Base-by-base conservation (phyloP, 1,284 basidiomycete species). In the Microbotryomycetes sp. region DNA sequence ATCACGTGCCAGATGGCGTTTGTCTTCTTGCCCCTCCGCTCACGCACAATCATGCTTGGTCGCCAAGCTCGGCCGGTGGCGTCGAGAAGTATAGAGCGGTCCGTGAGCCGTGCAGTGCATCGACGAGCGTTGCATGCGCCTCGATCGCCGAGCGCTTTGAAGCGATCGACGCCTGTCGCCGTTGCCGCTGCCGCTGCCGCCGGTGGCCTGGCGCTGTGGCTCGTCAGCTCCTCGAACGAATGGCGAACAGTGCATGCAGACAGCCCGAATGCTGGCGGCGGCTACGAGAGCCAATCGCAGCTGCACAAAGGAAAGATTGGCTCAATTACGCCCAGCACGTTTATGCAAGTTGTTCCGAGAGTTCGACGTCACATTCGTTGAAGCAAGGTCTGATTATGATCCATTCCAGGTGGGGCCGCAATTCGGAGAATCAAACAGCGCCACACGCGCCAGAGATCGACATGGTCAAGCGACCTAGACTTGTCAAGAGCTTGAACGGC, bases 381-480 rank as follows among this genome's bases (percentile, higher is more conserved):
- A 41, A 18, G 18, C 35, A 41, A 18, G 11, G 35, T 41, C 18
- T 41, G 35, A 9, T 41, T 9, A 41, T 18, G 18, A 41, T 41
- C 18, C 35, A 18, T 41, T 41, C 35, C 55, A 67, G 66, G 2
- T 67, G 66, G 66, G 66, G 66, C 3, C 58, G 66, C 24, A 67
- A 67, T 26, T 31, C 58, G 3, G 58, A 62, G 52, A 60, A 64
- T 13, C 66, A 69, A 26, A 64, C 62, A 2, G 48, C 64, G 3
- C 66, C 70, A 5, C 52, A 59, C 3, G 29, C 58, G 6, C 26
- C 64, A 24, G 60, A 54, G 13, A 35, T 51, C 27, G 65, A 62
- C 9, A 35, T 58, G 16, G 53, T 71, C 57, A 72, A 72, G 61
- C 55, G 59, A 7, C 68, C 71, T 6, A 41, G 49, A 6, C 41